Evolutionary conservation across 176 grass and related monocot genomes (phyloP).

Genomic region (Metroxylon sagu): DNA sequence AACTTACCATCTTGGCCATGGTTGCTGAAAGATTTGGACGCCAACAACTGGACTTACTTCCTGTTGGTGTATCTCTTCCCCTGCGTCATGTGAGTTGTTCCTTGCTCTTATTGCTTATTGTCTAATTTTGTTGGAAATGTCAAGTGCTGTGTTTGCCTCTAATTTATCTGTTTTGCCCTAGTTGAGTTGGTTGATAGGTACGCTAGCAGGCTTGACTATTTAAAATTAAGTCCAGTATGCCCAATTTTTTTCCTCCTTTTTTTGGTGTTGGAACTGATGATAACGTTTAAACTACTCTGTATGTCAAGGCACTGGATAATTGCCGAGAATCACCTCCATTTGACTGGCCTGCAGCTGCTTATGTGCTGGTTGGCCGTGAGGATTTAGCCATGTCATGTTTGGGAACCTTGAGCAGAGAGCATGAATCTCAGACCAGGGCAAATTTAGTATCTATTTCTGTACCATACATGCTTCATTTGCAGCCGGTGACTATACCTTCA

Average conservation of each 20-base stretch:
- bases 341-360: slow-evolving; percentile 81
- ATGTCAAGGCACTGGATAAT: slow-evolving; percentile 66
- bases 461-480: slow-evolving; percentile 95
- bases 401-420: slow-evolving; percentile 45
- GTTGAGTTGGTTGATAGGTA: too few relatives aligned
- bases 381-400: slow-evolving; percentile 63
- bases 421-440: slow-evolving; percentile 40
- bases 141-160: too few relatives aligned
- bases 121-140: too few relatives aligned
- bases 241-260: too few relatives aligned
- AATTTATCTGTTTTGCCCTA: too few relatives aligned
- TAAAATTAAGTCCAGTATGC: too few relatives aligned
- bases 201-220: too few relatives aligned
- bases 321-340: slow-evolving; percentile 78
- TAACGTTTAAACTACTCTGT: background rate
- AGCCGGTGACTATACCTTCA: slow-evolving; percentile 66
- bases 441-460: slow-evolving; percentile 73
- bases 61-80: slow-evolving; percentile 78
- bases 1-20: slow-evolving; percentile 82
- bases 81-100: slow-evolving; percentile 69
- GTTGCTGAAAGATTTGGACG: slow-evolving; percentile 84
- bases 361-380: slow-evolving; percentile 84
- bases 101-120: background rate
- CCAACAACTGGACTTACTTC: slow-evolving; percentile 76
- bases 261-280: too few relatives aligned